These are phyloP conservation scores for Dictyostelium capitatum DNA, from an alignment of 78 protist genomes.

Conservation along the genomic window DNA sequence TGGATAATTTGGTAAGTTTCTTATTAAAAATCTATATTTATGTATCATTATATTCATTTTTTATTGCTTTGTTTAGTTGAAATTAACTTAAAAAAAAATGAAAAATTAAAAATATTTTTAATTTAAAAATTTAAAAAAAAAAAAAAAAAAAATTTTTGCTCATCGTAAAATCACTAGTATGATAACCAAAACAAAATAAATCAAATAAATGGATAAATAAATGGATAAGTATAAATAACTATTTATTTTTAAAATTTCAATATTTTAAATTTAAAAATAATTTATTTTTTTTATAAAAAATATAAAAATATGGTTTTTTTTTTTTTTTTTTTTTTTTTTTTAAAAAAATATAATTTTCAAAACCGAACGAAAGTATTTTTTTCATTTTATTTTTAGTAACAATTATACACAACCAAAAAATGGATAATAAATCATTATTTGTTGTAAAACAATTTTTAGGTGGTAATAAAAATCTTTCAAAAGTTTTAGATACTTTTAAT, in stretches of 20 bases:
- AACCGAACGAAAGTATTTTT: neutral
- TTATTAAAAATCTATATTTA: conserved; percentile 73
- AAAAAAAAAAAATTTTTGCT: neutral
- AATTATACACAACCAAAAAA: neutral
- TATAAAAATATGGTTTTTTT: neutral
- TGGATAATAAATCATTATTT: conserved; percentile 8
- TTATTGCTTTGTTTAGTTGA: neutral
- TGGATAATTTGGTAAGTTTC: conserved; percentile 65
- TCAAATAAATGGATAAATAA: neutral
- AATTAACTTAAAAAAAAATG: neutral
- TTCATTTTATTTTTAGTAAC: neutral
- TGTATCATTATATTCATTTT: conserved; percentile 30
- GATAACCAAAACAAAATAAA: neutral
- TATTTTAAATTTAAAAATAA: no score
- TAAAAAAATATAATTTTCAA: no score
- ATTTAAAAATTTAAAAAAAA: neutral
- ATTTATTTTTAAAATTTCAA: no score
- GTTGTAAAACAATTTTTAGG: conserved; percentile 10
- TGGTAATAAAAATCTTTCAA: neutral
- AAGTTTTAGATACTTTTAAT: neutral
- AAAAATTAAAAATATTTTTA: neutral
- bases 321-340: neutral
- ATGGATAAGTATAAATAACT: neutral
- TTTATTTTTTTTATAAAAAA: neutral
- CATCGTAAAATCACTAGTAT: no score